Evolutionary conservation across 306 rosid genomes (phyloP).

Genomic region (Gleditsia sinensis): DNA sequence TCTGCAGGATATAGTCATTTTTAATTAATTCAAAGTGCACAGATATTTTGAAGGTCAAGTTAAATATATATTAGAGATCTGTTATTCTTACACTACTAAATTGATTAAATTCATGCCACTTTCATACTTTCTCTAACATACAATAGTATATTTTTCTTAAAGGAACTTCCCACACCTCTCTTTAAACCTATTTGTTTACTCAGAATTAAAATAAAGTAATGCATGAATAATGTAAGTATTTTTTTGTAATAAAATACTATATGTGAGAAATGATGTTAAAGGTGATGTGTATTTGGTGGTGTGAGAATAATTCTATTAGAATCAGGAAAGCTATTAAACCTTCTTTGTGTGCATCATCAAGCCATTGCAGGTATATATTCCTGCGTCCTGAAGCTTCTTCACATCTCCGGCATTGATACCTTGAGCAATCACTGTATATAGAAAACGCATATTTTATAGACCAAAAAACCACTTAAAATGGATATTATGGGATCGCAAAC

Average conservation of each 20-base stretch:
- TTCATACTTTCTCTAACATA: no score
- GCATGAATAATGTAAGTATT: not conserved
- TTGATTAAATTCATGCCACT: not conserved
- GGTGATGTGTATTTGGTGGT: not conserved
- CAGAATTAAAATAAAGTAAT: not conserved
- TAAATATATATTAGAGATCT: not conserved
- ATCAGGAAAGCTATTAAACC: constrained; percentile 45
- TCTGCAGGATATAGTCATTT: constrained; percentile 37
- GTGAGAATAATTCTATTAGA: not conserved
- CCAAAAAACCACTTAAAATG: not conserved
- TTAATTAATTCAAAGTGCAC: not conserved
- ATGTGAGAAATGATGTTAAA: not conserved
- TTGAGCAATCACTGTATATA: constrained; percentile 78
- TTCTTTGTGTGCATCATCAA: constrained; percentile 98
- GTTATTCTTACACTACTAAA: not conserved
- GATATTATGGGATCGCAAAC: not conserved
- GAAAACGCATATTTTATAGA: constrained; percentile 10
- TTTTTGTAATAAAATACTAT: not conserved
- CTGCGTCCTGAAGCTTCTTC: constrained; percentile 98
- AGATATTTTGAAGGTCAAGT: not conserved
- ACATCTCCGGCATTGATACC: constrained; percentile 98
- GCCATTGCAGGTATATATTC: constrained; percentile 95
- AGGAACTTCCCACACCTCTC: no score
- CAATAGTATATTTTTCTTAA: no score
- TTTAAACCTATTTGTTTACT: not conserved